Base-by-base conservation (phyloP, 2,329 filamentous ascomycete species). In the Stachybotrys echinatus region DNA sequence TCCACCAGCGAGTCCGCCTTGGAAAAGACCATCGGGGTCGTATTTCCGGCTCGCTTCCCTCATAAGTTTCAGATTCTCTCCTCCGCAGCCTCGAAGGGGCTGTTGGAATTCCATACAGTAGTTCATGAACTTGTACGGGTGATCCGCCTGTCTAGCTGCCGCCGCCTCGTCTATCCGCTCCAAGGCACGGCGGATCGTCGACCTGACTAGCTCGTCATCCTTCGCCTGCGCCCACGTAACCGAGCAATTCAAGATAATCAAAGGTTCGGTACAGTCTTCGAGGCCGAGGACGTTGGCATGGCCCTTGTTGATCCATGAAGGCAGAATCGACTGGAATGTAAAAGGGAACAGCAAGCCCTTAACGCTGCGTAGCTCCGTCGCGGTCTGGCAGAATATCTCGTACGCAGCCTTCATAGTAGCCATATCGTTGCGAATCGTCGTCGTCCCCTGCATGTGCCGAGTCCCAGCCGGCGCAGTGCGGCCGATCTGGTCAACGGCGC, bases 51-150 rank as follows among this genome's bases (percentile, higher is more conserved):
- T 46, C 2, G 19, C 44, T 10, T 37, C 12, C 19, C 19, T 8
- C 44, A 46, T 46, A 4, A 34, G 19, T 17, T 37, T 21, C 18
- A 34, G 6, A 18, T 46, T 46, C 18, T 34, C 27, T 3, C 20
- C 17, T 5, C 23, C n/a, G 27, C 19, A 37, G n/a, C 23, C 23
- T 6, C 37, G 8, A 4, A 8, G n/a, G 5, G 44, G 44, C 18
- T n/a, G 44, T 17, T 46, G 44, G 17, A 18, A 34, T 14, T 46
- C 44, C 17, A 19, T 46, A 6, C 21, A 27, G 23, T 50, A 50
- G 48, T 50, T 50, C 21, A 47, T 40, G 31, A 47, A 50, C 2
- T 14, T 23, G 23, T 50, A 50, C 23, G 43, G 48, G 27, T 50
- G 48, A 17, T n/a, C 22, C 18, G 48, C 27, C 3, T 40, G 18